Conservation (phyloP, 1,284 basidiomycete species). For the Ustilago tritici region DNA sequence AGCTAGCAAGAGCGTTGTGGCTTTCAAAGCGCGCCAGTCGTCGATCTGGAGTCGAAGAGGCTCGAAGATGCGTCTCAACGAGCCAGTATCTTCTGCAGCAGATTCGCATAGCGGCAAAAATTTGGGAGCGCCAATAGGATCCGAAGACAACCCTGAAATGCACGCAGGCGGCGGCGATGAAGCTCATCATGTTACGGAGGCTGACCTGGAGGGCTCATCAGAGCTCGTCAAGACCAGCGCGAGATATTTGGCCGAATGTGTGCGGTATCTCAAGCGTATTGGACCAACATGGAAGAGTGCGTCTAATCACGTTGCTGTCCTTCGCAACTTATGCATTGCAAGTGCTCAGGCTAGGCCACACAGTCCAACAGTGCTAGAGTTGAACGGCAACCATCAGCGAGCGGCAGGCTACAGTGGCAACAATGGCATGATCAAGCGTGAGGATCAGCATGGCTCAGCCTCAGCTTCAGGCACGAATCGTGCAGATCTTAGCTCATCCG, state of each 20-base stretch:
- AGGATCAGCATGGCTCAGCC: conserved; percentile 1
- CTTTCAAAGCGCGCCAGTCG: conserved; percentile 47
- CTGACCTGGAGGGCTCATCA: conserved; percentile 37
- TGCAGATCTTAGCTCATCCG: not conserved
- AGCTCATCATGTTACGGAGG: conserved; percentile 18
- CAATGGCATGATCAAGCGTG: not conserved
- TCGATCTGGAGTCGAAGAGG: conserved; percentile 27
- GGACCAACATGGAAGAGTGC: conserved; percentile 52
- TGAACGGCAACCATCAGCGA: not conserved
- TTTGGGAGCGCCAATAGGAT: not conserved
- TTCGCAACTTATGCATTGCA: conserved; percentile 38
- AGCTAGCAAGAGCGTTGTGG: conserved; percentile 39
- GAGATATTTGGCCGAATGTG: conserved; percentile 42
- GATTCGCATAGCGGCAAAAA: not conserved
- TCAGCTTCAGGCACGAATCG: not conserved
- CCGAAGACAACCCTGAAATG: conserved; percentile 20
- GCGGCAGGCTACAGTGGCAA: not conserved
- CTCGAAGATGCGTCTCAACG: conserved; percentile 4
- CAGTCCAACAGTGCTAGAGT: conserved; percentile 8
- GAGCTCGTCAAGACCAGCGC: conserved; percentile 48
- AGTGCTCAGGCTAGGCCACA: conserved; percentile 39
- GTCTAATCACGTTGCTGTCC: conserved; percentile 46
- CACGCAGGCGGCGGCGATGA: conserved; percentile 24
- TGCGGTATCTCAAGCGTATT: conserved; percentile 46
- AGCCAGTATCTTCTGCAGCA: not conserved